A percentile compares a stretch with the other conserved stretches of the same genome.
Evolutionary conservation across 768 basidiomycete species (phyloP).

Genomic region (Neoboletus magnificus): DNA sequence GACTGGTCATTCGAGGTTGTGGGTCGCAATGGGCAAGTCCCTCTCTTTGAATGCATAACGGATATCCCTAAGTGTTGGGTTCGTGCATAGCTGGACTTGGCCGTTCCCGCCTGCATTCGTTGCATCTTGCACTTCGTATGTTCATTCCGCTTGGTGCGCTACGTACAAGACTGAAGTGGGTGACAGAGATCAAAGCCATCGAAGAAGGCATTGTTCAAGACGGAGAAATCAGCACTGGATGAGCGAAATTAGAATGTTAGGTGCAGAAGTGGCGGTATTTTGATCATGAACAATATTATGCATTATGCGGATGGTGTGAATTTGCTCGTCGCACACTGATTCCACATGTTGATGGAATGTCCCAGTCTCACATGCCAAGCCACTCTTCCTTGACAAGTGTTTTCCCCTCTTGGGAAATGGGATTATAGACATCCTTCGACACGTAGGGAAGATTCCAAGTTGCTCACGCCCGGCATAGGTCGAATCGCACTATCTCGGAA

Average conservation of each 20-base stretch:
- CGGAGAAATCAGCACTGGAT: conserved; percentile 7
- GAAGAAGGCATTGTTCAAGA: conserved; percentile 24
- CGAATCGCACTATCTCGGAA: background rate
- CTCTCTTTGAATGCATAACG: background rate
- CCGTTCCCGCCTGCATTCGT: conserved; percentile 26
- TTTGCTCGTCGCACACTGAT: background rate
- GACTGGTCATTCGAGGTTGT: conserved; percentile 36
- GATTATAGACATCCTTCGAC: background rate
- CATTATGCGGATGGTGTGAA: background rate
- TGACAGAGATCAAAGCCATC: conserved; percentile 30
- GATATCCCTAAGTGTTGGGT: background rate
- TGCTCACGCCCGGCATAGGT: background rate
- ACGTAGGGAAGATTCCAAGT: background rate
- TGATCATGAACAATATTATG: background rate
- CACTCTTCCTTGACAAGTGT: background rate
- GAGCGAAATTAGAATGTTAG: background rate
- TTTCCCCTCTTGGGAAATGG: background rate
- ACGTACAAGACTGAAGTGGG: background rate
- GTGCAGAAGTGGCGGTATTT: background rate
- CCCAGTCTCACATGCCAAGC: background rate
- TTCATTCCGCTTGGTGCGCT: background rate
- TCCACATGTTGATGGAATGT: no score
- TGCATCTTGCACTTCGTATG: conserved; percentile 31
- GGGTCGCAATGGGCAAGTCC: conserved; percentile 25
- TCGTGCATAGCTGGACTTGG: conserved; percentile 16